Percentiles rank a stretch among this genome's conserved stretches.
Evolutionary conservation across 345 rosid genomes (phyloP).

Genomic region (Excoecaria agallocha): DNA sequence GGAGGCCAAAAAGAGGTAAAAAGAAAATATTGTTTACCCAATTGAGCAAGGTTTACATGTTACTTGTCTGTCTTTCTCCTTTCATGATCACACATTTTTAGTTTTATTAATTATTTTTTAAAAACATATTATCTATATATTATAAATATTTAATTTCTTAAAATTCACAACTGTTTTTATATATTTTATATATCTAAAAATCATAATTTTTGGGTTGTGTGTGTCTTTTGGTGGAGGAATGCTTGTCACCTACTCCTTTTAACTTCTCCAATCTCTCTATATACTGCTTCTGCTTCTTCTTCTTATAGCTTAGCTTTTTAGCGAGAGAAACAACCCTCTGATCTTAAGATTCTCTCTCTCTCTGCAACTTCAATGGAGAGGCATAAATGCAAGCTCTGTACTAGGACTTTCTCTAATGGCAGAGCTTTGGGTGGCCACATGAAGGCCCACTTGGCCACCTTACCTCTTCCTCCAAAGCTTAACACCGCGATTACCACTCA

Average conservation of each 20-base stretch:
- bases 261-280: slow-evolving; percentile 20
- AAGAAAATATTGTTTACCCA: slow-evolving; percentile 9
- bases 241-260: slow-evolving; percentile 43
- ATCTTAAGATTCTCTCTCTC: slow-evolving; percentile 1
- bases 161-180: slow-evolving; percentile 6
- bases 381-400: slow-evolving; percentile 37
- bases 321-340: background rate
- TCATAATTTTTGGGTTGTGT: slow-evolving; percentile 28
- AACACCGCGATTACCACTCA: background rate
- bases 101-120: background rate
- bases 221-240: slow-evolving; percentile 41
- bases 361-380: slow-evolving; percentile 23
- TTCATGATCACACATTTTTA: slow-evolving; percentile 7
- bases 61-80: slow-evolving; percentile 21
- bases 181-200: background rate
- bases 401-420: slow-evolving; percentile 26
- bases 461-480: slow-evolving; percentile 17
- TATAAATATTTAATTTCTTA: background rate
- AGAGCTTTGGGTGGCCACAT: slow-evolving; percentile 38
- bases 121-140: background rate
- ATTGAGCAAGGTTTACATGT: slow-evolving; percentile 27
- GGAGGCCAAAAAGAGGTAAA: slow-evolving; percentile 17
- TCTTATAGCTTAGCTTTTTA: background rate
- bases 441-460: slow-evolving; percentile 30
- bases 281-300: background rate